Conservation (phyloP, 1,139 yeast species). For the Hyphopichia wangnamkhiaoensis region DNA sequence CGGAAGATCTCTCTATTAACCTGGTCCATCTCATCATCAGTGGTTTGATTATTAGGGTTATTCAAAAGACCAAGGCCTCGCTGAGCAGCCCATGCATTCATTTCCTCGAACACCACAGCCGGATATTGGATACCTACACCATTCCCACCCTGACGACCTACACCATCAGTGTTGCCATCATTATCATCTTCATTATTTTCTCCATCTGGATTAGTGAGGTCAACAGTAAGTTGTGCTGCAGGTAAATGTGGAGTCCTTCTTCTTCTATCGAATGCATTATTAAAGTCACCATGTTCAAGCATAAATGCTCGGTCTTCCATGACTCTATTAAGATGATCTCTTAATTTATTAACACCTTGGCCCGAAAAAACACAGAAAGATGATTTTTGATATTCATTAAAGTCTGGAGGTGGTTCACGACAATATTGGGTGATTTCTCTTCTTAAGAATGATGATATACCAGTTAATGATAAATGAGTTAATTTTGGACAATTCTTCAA, state of each 20-base stretch:
- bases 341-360: slow-evolving; percentile 73
- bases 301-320: slow-evolving; percentile 47
- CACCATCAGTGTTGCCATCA: not conserved
- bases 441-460: slow-evolving; percentile 84
- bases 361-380: slow-evolving; percentile 95
- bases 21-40: slow-evolving; percentile 26
- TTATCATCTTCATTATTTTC: not conserved
- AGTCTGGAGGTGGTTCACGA: slow-evolving; percentile 93
- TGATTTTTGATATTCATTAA: slow-evolving; percentile 81
- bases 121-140: not conserved
- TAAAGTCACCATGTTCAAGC: slow-evolving; percentile 42
- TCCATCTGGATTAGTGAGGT: not conserved
- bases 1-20: slow-evolving; percentile 38
- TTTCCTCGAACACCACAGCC: slow-evolving; percentile 17
- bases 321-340: slow-evolving; percentile 56
- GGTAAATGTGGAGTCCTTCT: slow-evolving; percentile 19
- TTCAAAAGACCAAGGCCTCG: slow-evolving; percentile 36
- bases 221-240: no score
- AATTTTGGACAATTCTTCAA: slow-evolving; percentile 81
- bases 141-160: not conserved
- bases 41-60: slow-evolving; percentile 12
- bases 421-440: slow-evolving; percentile 85
- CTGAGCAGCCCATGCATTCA: slow-evolving; percentile 34
- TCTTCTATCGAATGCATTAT: slow-evolving; percentile 34
- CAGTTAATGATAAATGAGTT: slow-evolving; percentile 87